Percentiles rank a stretch among this genome's conserved stretches.
phyloP scores from a whole-genome alignment of 768 basidiomycete species.

The Suillus decipiens region DNA sequence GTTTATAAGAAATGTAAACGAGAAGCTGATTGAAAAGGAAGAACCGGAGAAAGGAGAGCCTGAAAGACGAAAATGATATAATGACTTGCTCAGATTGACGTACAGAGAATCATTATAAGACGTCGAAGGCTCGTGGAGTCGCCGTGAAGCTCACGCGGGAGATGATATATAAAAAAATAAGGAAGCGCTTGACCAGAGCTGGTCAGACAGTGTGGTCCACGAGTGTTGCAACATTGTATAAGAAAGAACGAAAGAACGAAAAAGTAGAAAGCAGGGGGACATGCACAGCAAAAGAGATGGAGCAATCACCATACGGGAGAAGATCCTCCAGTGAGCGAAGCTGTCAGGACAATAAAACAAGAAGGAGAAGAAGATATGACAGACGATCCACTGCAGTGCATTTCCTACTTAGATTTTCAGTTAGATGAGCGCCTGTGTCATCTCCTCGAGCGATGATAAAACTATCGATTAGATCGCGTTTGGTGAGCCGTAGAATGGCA shows the following conservation, averaged over 20 bases:
- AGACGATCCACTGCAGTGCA: conserved; percentile 15
- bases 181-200: conserved; percentile 21
- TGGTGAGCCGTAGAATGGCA: neutral
- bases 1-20: conserved; percentile 33
- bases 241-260: conserved; percentile 31
- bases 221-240: conserved; percentile 18
- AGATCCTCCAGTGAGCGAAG: conserved; percentile 16
- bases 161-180: conserved; percentile 19
- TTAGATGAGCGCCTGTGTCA: neutral
- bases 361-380: conserved; percentile 14
- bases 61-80: conserved; percentile 34
- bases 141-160: conserved; percentile 25
- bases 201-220: conserved; percentile 10
- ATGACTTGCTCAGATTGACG: conserved; percentile 30
- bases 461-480: neutral
- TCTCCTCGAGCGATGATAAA: neutral
- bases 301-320: conserved; percentile 6
- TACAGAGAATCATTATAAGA: conserved; percentile 35
- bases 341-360: conserved; percentile 3
- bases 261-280: conserved; percentile 28
- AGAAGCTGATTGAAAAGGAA: conserved; percentile 40
- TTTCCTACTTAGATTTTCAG: neutral
- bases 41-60: conserved; percentile 30
- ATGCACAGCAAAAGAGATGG: conserved; percentile 12
- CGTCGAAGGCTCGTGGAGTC: conserved; percentile 19